These are phyloP conservation scores for Coemansia furcata DNA, from an alignment of 192 early-diverging fungal genomes.

Conservation along the genomic window DNA sequence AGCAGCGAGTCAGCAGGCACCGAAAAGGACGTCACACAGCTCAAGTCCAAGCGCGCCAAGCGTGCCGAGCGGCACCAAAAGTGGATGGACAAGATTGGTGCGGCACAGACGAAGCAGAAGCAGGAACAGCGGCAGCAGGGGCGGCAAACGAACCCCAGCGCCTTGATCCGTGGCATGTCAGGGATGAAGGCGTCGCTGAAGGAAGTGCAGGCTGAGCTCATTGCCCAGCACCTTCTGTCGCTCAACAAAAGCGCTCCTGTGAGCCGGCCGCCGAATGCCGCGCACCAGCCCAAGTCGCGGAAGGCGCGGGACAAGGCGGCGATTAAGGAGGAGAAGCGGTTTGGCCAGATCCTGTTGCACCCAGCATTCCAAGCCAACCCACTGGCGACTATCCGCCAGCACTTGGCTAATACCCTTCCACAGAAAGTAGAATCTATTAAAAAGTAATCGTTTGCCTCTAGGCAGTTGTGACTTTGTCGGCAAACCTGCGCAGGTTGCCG, in stretches of 20 bases:
- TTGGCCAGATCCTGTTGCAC: conserved; percentile 70
- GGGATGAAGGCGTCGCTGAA: conserved; percentile 46
- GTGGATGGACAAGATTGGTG: conserved; percentile 65
- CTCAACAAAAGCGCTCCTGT: neutral
- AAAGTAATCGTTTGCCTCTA: neutral
- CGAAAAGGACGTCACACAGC: neutral
- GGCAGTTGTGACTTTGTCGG: neutral
- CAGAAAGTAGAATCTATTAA: neutral
- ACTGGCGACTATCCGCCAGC: conserved; percentile 67
- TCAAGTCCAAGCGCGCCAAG: conserved; percentile 53
- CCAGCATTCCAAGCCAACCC: conserved; percentile 70
- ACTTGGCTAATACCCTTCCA: conserved; percentile 69
- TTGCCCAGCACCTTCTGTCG: conserved; percentile 18
- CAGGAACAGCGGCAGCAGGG: conserved; percentile 47
- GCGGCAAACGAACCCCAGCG: conserved; percentile 45
- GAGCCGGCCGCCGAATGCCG: neutral
- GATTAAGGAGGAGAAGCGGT: conserved; percentile 67
- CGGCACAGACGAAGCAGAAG: conserved; percentile 52
- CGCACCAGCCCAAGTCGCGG: conserved; percentile 17
- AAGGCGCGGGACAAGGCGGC: conserved; percentile 63
- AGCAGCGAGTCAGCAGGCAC: neutral
- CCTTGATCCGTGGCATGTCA: conserved; percentile 55
- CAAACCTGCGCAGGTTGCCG: conserved; percentile 13
- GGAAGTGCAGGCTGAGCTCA: conserved; percentile 20
- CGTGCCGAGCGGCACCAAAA: conserved; percentile 57